phyloP scores from a whole-genome alignment of 108 stramenopile species.

The Fistulifera pelliculosa region DNA sequence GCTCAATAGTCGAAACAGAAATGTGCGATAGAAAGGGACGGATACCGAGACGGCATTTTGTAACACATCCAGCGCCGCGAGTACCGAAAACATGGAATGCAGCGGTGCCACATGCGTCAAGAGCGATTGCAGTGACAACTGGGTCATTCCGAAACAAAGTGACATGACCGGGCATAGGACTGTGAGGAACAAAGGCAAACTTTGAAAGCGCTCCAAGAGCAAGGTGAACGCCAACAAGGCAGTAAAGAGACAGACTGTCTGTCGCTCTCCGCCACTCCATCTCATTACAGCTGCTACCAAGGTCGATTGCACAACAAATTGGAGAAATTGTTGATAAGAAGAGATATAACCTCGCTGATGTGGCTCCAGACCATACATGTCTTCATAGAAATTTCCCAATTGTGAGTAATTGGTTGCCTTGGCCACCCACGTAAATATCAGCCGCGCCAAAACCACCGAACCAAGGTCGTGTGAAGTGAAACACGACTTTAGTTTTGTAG shows the following conservation, averaged over 20 bases:
- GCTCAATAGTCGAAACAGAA: slow-evolving; percentile 36
- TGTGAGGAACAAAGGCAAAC: slow-evolving; percentile 23
- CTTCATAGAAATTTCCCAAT: slow-evolving; percentile 70
- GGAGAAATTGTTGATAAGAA: slow-evolving; percentile 44
- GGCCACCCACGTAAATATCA: slow-evolving; percentile 48
- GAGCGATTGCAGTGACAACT: slow-evolving; percentile 44
- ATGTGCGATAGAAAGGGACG: slow-evolving; percentile 71
- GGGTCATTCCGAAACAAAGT: slow-evolving; percentile 35
- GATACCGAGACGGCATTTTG: slow-evolving; percentile 62
- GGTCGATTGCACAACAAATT: slow-evolving; percentile 50
- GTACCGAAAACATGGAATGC: slow-evolving; percentile 61
- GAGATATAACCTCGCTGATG: slow-evolving; percentile 64
- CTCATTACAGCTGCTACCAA: slow-evolving; percentile 34
- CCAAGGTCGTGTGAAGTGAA: slow-evolving; percentile 40
- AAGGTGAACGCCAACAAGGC: slow-evolving; percentile 38
- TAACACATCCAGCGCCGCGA: slow-evolving; percentile 69
- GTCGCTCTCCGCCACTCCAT: slow-evolving; percentile 39
- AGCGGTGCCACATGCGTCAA: slow-evolving; percentile 51
- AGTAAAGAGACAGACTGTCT: slow-evolving; percentile 31
- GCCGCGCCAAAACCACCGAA: slow-evolving; percentile 35
- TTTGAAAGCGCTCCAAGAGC: slow-evolving; percentile 27
- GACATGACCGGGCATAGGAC: slow-evolving; percentile 43
- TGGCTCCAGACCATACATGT: slow-evolving; percentile 64
- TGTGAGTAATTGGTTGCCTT: slow-evolving; percentile 54
- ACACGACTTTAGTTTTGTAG: slow-evolving; percentile 27